Evolutionary conservation across 2,329 filamentous ascomycete genomes (phyloP).

Genomic region (Aspergillus pseudonomiae): DNA sequence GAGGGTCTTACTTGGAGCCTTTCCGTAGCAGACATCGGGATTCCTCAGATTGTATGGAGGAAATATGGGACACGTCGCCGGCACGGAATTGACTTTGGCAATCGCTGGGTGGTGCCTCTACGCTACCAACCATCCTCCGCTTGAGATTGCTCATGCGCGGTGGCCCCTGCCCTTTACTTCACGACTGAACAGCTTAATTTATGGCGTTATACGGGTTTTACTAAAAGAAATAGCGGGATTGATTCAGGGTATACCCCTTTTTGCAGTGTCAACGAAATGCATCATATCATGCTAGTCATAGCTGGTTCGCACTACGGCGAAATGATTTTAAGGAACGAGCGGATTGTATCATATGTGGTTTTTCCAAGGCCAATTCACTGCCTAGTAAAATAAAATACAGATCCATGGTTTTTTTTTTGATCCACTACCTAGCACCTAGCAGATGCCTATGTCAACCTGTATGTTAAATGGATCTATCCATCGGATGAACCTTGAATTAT

Average conservation of each 20-base stretch:
- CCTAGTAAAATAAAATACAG: neutral
- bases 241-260: slow-evolving; percentile 4
- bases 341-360: slow-evolving; percentile 12
- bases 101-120: slow-evolving; percentile 80
- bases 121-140: slow-evolving; percentile 41
- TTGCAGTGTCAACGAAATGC: neutral
- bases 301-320: neutral
- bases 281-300: slow-evolving; percentile 2
- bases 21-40: slow-evolving; percentile 83
- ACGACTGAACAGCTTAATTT: neutral
- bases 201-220: slow-evolving; percentile 1
- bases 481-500: neutral
- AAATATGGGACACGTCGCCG: slow-evolving; percentile 80
- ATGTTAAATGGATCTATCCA: too few species aligned
- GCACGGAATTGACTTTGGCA: slow-evolving; percentile 85
- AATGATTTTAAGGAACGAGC: neutral
- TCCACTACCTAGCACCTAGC: neutral
- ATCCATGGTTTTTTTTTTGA: neutral
- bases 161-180: neutral
- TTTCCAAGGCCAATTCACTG: neutral
- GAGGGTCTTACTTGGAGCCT: slow-evolving; percentile 69
- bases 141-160: slow-evolving; percentile 18
- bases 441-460: too few species aligned
- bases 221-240: neutral
- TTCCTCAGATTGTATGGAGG: slow-evolving; percentile 80